Evolutionary conservation across 1,284 basidiomycete species (phyloP).

Genomic region (Malassezia sympodialis): DNA sequence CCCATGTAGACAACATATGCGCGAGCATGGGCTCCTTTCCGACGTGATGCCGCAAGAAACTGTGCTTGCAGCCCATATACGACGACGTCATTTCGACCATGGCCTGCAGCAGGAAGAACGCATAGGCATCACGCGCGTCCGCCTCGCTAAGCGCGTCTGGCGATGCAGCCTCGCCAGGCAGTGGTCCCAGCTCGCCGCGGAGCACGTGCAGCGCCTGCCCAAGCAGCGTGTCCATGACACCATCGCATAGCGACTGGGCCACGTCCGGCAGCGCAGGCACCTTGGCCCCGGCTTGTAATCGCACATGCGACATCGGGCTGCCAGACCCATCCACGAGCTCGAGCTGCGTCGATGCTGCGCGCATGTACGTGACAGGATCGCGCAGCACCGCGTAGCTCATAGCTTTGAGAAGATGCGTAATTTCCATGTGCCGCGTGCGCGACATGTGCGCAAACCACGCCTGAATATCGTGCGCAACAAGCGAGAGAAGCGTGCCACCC

Average conservation of each 20-base stretch:
- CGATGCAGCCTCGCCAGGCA: not conserved
- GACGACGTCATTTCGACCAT: constrained; percentile 86
- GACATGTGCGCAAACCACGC: constrained; percentile 31
- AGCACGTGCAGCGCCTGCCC: constrained; percentile 62
- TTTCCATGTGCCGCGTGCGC: constrained; percentile 6
- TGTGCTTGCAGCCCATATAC: constrained; percentile 78
- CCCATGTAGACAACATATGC: constrained; percentile 40
- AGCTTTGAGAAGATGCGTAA: constrained; percentile 1
- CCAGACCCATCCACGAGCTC: constrained; percentile 30
- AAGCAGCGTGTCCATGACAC: constrained; percentile 54
- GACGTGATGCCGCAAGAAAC: constrained; percentile 65
- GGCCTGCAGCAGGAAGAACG: constrained; percentile 79
- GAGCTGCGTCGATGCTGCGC: constrained; percentile 50
- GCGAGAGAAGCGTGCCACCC: constrained; percentile 56
- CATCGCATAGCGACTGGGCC: constrained; percentile 50
- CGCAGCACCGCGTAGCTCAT: constrained; percentile 53
- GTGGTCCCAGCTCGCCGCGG: not conserved
- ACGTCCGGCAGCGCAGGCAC: constrained; percentile 2
- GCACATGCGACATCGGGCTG: constrained; percentile 13
- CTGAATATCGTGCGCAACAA: constrained; percentile 70
- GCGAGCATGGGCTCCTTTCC: constrained; percentile 38
- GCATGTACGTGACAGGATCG: constrained; percentile 67
- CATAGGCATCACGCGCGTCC: constrained; percentile 56
- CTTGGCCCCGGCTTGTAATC: constrained; percentile 14
- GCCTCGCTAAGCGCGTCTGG: constrained; percentile 14